Evolutionary conservation across 2,329 filamentous ascomycete species (phyloP).

Genomic region (Trichoderma sp.): DNA sequence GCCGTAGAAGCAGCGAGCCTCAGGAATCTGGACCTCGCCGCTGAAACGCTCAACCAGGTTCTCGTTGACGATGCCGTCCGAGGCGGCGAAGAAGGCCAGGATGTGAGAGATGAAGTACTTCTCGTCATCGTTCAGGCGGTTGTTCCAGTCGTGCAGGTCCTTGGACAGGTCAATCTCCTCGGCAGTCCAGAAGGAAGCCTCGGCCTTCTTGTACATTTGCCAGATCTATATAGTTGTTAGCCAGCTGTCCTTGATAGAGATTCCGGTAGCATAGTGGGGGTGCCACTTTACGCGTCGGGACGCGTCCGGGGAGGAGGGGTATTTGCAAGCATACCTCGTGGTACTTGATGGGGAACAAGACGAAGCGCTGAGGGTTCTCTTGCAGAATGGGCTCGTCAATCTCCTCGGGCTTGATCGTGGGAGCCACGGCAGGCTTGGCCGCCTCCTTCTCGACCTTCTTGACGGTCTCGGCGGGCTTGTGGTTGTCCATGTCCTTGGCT

Average conservation of each 20-base stretch:
- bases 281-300: slow-evolving; percentile 70
- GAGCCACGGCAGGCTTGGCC: slow-evolving; percentile 41
- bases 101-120: slow-evolving; percentile 98
- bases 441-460: slow-evolving; percentile 41
- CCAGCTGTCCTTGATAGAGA: slow-evolving; percentile 7
- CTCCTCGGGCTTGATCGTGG: slow-evolving; percentile 68
- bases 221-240: slow-evolving; percentile 74
- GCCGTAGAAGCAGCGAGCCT: slow-evolving; percentile 99
- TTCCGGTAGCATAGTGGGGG: slow-evolving; percentile 24
- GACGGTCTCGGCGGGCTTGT: slow-evolving; percentile 57
- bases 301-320: slow-evolving; percentile 40
- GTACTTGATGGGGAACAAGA: slow-evolving; percentile 98
- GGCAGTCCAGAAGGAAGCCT: slow-evolving; percentile 99
- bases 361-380: slow-evolving; percentile 95
- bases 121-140: slow-evolving; percentile 94
- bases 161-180: slow-evolving; percentile 99
- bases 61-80: slow-evolving; percentile 99
- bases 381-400: slow-evolving; percentile 86
- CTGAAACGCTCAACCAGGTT: slow-evolving; percentile 98
- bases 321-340: slow-evolving; percentile 77
- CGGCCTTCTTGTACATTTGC: slow-evolving; percentile 99
- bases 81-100: slow-evolving; percentile 97
- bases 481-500: slow-evolving; percentile 61
- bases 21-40: slow-evolving; percentile 92
- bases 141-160: slow-evolving; percentile 99